Evolutionary conservation across 768 basidiomycete species (phyloP), one percentile per base, ranked within the genome.

Genomic region (Candolleomyces aberdarensis): DNA sequence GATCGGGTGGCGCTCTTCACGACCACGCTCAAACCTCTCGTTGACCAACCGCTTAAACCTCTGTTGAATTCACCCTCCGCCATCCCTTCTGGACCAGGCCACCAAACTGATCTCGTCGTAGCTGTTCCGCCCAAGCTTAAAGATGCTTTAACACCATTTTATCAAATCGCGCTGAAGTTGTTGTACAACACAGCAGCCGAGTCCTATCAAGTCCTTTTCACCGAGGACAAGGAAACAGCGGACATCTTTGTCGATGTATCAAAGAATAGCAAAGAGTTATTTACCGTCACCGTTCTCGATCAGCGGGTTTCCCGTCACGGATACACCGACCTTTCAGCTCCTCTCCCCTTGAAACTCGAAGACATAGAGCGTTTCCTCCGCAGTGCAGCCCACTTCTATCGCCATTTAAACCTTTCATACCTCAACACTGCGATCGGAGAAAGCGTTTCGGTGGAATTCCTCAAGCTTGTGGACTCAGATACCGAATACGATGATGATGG

Each of bases 391-490:
- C 59, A 55, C 31, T 60, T 54, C 29, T 60, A 60, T 31, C 55
- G 48, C 5, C 40, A 62, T 39, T 17, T 57, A 20, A 49, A 62
- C 20, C 39, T 6, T 8, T 55, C 59, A 1, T 46, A 62, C 36
- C 59, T 43, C 5, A 65, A 52, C 20, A 14, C 31, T 26, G 29
- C 59, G 1, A 40, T 47, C 22, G 58, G 26, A 26, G 20, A 9
- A n/a, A 53, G 4, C 13, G n/a, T 59, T n/a, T 32, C 49, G 4
- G 20, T 66, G 2, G 62, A 66, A 41, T 62, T 66, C 49, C 39
- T 64, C 20, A 63, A 63, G 50, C 54, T 66, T 14, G 53, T 57
- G 44, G 60, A 59, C 6, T 62, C 62, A 0, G 56, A 56, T 1
- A 48, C 47, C 26, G 51, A 61, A 3, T 40, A 49, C 13, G 26